Percentiles rank a stretch among this genome's conserved stretches.
Conservation (phyloP, 75 land plant genomes). For the Isoetes taiwanensis region DNA sequence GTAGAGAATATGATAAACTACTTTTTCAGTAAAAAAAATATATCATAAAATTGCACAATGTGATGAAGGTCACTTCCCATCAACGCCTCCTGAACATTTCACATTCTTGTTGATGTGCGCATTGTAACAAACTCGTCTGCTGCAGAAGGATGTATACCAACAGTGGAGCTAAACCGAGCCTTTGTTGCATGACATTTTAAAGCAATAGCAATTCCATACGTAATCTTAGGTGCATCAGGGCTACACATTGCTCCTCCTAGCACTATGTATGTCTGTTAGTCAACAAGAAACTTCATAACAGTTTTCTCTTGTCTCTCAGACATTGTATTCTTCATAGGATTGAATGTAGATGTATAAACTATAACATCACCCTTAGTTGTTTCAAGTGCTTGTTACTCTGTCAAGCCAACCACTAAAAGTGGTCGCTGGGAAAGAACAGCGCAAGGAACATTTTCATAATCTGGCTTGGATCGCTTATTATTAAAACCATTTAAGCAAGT, state of each 20-base stretch:
- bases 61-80: too few species aligned
- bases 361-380: neutral
- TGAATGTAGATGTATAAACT: neutral
- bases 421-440: conserved; percentile 1
- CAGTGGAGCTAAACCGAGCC: conserved; percentile 7
- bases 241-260: neutral
- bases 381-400: neutral
- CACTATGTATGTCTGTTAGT: neutral
- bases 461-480: neutral
- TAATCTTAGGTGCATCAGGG: conserved; percentile 5
- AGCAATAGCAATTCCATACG: neutral
- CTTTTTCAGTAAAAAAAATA: too few species aligned
- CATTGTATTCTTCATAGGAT: conserved; percentile 2
- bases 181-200: neutral
- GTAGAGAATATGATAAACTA: too few species aligned
- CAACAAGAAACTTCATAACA: conserved; percentile 1
- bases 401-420: neutral
- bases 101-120: neutral
- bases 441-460: neutral
- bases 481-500: neutral
- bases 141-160: conserved; percentile 1
- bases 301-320: conserved; percentile 6
- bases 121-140: conserved; percentile 6
- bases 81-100: neutral
- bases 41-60: too few species aligned